Evolutionary conservation across 2,329 filamentous ascomycete species (phyloP).

Genomic region (Colletotrichum theobromicola): DNA sequence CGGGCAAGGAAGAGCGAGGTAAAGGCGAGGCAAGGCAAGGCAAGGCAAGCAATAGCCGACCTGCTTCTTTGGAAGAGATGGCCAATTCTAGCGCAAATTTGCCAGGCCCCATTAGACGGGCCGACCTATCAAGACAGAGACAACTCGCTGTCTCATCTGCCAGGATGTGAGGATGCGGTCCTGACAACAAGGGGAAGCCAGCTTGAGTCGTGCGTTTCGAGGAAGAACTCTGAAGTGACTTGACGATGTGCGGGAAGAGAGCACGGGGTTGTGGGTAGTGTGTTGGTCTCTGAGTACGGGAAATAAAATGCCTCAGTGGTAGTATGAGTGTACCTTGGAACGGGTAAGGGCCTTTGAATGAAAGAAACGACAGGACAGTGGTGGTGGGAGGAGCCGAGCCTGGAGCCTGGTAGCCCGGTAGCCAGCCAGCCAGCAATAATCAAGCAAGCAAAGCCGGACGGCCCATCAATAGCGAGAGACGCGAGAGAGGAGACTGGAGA

Average conservation of each 20-base stretch:
- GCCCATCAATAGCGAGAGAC: background rate
- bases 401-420: too few species aligned
- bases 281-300: constrained; percentile 1
- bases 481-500: too few species aligned
- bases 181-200: constrained; percentile 21
- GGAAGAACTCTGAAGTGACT: constrained; percentile 21
- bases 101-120: constrained; percentile 21
- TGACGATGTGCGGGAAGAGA: background rate
- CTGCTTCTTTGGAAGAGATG: constrained; percentile 9
- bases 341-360: background rate
- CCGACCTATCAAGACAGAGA: constrained; percentile 23
- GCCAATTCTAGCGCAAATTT: constrained; percentile 21
- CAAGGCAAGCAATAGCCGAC: constrained; percentile 4
- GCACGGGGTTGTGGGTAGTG: constrained; percentile 4
- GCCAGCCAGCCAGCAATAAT: background rate
- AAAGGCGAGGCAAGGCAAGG: background rate
- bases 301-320: constrained; percentile 21
- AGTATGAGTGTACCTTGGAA: constrained; percentile 5
- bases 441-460: too few species aligned
- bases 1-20: background rate
- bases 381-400: background rate
- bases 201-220: constrained; percentile 23
- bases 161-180: constrained; percentile 19
- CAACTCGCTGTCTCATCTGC: constrained; percentile 22
- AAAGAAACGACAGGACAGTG: too few species aligned